These are phyloP conservation scores for Phytophthora sp. DNA, from an alignment of 352 stramenopile genomes.

Conservation along the genomic window DNA sequence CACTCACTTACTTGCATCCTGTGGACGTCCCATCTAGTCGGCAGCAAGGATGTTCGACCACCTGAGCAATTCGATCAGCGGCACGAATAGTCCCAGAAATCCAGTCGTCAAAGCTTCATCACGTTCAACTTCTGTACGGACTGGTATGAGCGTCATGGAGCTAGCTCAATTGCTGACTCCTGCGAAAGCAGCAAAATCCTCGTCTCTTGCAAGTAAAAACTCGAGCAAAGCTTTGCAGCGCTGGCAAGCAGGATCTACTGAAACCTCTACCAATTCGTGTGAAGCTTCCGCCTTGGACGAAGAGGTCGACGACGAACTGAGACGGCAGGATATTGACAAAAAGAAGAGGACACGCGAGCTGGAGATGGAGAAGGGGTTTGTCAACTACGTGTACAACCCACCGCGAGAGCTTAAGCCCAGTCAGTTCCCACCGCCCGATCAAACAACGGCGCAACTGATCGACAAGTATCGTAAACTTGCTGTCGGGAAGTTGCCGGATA, in stretches of 20 bases:
- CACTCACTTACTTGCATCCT: constrained; percentile 14
- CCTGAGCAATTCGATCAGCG: constrained; percentile 45
- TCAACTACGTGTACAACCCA: constrained; percentile 63
- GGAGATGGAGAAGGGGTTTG: constrained; percentile 50
- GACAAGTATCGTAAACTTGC: constrained; percentile 86
- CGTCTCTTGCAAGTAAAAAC: constrained; percentile 20
- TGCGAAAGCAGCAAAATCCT: constrained; percentile 26
- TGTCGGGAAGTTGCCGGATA: constrained; percentile 62
- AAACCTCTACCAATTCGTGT: not conserved
- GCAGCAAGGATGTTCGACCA: constrained; percentile 77
- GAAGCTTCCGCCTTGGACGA: constrained; percentile 29
- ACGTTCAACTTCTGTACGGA: constrained; percentile 44
- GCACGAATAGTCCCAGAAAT: constrained; percentile 27
- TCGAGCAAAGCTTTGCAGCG: constrained; percentile 21
- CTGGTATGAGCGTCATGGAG: constrained; percentile 75
- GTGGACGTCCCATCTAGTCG: constrained; percentile 48
- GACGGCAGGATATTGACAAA: constrained; percentile 14
- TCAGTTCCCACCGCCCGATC: constrained; percentile 60
- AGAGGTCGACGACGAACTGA: constrained; percentile 25
- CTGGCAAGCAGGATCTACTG: constrained; percentile 11
- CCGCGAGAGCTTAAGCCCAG: constrained; percentile 52
- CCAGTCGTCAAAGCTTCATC: constrained; percentile 22
- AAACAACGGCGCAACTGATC: constrained; percentile 73
- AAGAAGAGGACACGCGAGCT: constrained; percentile 17
- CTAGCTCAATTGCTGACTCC: constrained; percentile 61